Evolutionary conservation across 2,329 filamentous ascomycete genomes (phyloP).

Genomic region (Xylaria sp.): DNA sequence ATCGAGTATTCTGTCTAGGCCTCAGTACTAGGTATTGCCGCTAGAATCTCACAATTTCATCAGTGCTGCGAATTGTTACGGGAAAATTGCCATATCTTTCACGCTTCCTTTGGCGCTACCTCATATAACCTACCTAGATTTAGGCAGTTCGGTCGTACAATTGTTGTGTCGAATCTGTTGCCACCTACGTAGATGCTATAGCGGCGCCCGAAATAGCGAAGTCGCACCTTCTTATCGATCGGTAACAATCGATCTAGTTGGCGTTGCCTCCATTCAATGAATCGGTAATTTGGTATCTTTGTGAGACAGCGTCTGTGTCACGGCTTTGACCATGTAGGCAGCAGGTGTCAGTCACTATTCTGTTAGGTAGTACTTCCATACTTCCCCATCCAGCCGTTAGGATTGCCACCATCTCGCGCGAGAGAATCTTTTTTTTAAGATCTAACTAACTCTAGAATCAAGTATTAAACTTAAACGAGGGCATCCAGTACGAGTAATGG

Average conservation of each 20-base stretch:
- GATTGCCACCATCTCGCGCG: constrained; percentile 25
- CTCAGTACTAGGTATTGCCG: too few relatives aligned
- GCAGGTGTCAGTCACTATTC: neutral
- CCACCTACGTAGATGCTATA: neutral
- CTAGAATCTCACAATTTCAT: neutral
- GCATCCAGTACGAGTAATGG: constrained; percentile 34
- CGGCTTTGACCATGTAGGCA: neutral
- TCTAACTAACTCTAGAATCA: constrained; percentile 16
- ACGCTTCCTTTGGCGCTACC: too few relatives aligned
- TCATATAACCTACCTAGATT: neutral
- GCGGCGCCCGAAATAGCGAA: neutral
- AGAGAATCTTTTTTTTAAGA: constrained; percentile 1
- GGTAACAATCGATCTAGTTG: neutral
- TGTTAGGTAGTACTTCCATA: neutral
- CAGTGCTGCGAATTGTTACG: neutral
- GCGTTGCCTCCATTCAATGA: neutral
- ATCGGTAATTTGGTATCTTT: constrained; percentile 1
- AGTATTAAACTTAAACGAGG: constrained; percentile 15
- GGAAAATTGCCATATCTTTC: neutral
- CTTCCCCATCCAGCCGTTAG: constrained; percentile 2
- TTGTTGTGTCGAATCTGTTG: neutral
- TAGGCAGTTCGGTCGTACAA: neutral
- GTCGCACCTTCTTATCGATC: neutral
- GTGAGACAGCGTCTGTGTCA: neutral
- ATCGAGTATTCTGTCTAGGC: neutral